phyloP scores from a whole-genome alignment of 768 basidiomycete genomes.

The Psilocybe cubensis region DNA sequence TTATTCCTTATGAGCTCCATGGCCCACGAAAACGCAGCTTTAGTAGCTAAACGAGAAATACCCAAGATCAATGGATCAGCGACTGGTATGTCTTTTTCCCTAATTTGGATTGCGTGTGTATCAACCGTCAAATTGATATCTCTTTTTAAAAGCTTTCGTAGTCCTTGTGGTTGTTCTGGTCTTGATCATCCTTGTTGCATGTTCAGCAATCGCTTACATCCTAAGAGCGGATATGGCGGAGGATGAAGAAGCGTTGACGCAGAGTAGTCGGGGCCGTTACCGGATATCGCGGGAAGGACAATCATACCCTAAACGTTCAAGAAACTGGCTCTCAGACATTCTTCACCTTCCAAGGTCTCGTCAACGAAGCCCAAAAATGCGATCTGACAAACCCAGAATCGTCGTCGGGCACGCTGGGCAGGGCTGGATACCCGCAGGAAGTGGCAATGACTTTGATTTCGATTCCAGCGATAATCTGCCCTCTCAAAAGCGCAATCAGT shows the following conservation, averaged over 20 bases:
- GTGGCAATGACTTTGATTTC: constrained; percentile 50
- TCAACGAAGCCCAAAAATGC: constrained; percentile 4
- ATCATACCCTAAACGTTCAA: constrained; percentile 6
- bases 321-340: constrained; percentile 18
- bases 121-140: background rate
- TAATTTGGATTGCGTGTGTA: background rate
- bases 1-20: constrained; percentile 1
- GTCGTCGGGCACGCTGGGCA: constrained; percentile 27
- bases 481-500: constrained; percentile 5
- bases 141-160: constrained; percentile 52
- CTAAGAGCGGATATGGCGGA: constrained; percentile 52
- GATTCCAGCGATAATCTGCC: constrained; percentile 19
- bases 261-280: constrained; percentile 21
- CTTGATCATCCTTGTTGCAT: constrained; percentile 55
- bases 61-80: constrained; percentile 55
- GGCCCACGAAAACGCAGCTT: background rate
- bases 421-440: constrained; percentile 57
- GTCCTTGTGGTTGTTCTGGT: constrained; percentile 59
- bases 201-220: constrained; percentile 58
- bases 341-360: constrained; percentile 7
- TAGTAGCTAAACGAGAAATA: constrained; percentile 32
- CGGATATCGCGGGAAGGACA: constrained; percentile 12
- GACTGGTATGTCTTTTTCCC: constrained; percentile 40
- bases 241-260: constrained; percentile 36
- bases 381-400: constrained; percentile 12